These are phyloP conservation scores for Escovopsis sp. DNA, from an alignment of 2,329 filamentous ascomycete species.

Conservation along the genomic window DNA sequence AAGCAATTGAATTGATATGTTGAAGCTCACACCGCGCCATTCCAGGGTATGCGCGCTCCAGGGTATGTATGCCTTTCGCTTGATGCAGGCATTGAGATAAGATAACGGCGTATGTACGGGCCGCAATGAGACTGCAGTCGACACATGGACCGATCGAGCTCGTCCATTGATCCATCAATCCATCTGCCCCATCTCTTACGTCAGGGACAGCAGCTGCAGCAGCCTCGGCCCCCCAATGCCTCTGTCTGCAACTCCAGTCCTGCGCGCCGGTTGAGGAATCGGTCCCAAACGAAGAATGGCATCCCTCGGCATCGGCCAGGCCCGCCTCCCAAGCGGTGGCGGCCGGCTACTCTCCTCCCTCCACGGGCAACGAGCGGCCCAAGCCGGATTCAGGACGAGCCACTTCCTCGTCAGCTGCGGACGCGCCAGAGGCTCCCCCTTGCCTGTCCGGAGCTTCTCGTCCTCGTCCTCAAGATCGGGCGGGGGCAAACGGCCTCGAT, in stretches of 20 bases:
- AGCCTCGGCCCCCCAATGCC: too few relatives aligned
- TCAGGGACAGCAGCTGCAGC: too few relatives aligned
- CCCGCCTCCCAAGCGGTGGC: conserved; percentile 16
- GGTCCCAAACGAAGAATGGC: conserved; percentile 9
- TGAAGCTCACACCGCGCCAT: too few relatives aligned
- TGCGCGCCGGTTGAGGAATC: conserved; percentile 2
- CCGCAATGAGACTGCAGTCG: too few relatives aligned
- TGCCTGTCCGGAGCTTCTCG: conserved; percentile 8
- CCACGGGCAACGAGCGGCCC: conserved; percentile 16
- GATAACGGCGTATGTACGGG: too few relatives aligned
- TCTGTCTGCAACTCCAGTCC: not conserved
- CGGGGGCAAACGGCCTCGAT: conserved; percentile 31
- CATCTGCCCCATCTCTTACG: too few relatives aligned
- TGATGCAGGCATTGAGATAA: too few relatives aligned
- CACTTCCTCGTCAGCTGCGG: conserved; percentile 3
- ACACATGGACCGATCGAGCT: too few relatives aligned
- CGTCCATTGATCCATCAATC: too few relatives aligned
- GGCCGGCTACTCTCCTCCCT: conserved; percentile 13
- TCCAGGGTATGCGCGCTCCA: too few relatives aligned
- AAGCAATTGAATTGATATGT: too few relatives aligned
- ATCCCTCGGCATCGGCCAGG: conserved; percentile 20
- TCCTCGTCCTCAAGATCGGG: conserved; percentile 17
- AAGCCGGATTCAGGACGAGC: conserved; percentile 8
- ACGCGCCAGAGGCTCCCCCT: conserved; percentile 1
- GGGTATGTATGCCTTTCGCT: too few relatives aligned